Percentiles rank a stretch among this genome's conserved stretches.
Conservation (phyloP, 306 rosid species). For the Morella rubra region DNA sequence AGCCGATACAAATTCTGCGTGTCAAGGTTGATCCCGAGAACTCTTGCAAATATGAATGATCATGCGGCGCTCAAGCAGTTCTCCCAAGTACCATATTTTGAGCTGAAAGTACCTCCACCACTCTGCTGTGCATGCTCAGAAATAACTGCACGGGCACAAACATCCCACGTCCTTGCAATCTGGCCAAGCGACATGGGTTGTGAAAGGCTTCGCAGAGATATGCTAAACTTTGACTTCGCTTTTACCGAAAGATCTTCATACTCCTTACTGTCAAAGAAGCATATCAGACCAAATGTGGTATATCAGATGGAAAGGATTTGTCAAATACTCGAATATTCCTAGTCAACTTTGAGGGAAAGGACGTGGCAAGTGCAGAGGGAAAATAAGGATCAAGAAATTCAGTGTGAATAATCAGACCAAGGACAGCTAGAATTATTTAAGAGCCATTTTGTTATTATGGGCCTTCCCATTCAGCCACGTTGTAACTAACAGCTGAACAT, state of each 20-base stretch:
- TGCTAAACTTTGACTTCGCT: conserved; percentile 77
- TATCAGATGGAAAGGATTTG: conserved; percentile 23
- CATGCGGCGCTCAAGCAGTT: conserved; percentile 59
- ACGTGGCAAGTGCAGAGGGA: neutral
- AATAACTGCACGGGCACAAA: conserved; percentile 68
- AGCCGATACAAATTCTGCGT: neutral
- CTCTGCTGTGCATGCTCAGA: conserved; percentile 79
- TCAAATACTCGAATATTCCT: neutral
- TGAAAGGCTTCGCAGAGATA: conserved; percentile 64
- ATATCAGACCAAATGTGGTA: conserved; percentile 20
- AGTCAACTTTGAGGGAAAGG: neutral
- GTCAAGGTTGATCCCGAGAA: neutral
- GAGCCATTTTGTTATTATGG: neutral
- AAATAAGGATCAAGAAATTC: neutral
- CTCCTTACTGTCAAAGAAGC: conserved; percentile 54
- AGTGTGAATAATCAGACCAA: neutral
- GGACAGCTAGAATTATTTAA: neutral
- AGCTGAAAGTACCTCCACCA: conserved; percentile 95
- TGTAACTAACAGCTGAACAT: neutral
- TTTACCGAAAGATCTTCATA: conserved; percentile 77
- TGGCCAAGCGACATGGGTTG: conserved; percentile 84
- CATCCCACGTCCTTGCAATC: conserved; percentile 84
- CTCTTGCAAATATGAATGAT: neutral
- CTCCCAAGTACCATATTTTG: conserved; percentile 86
- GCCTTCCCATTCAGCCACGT: neutral